Evolutionary conservation across 202 grass and related monocot genomes (phyloP), one percentile per base, ranked within the genome.

Genomic region (Brachypodium distachyon): DNA sequence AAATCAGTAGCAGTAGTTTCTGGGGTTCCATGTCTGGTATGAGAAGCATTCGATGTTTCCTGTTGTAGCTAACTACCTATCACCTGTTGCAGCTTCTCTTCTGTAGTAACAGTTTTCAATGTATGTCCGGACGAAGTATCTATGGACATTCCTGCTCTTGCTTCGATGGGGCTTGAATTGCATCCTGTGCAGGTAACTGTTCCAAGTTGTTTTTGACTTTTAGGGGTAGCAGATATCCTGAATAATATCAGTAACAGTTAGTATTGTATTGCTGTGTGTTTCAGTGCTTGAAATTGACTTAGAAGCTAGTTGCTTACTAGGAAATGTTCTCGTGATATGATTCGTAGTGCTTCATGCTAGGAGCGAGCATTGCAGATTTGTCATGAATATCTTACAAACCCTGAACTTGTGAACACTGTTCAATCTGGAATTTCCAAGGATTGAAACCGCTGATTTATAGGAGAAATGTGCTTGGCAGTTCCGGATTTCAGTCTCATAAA

Each of bases 151-250:
- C 89, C 89, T 63, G 76, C 66, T 39, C 67, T 94, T 1, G 70
- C 79, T 56, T 88, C 77, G 9, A 90, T 79, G 78, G 29, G 31
- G 39, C 77, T 97, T 77, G 70, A 86, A 81, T 68, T 97, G 47
- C 94, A 94, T 88, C 89, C 87, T 10, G 72, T 97, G 49, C 93
- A 97, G 90, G 90, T 93, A 89, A 75, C 28, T 50, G 10, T 38
- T 78, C 4, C 22, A 11, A 12, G 23, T 61, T 61, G 27, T 38
- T 79, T 69, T n/a, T 0, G 26, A 48, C 42, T 12, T 19, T 64
- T 27, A 28, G 56, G 26, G 62, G 26, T 25, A 17, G 4, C 28
- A 23, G 2, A 34, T 1, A n/a, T 50, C 31, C 50, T 64, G 9
- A 66, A 17, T 12, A 60, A 37, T 55, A 61, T 23, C 26, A 54